These are phyloP conservation scores for Candida xiaguanensis DNA, from an alignment of 805 yeast species.

Conservation along the genomic window DNA sequence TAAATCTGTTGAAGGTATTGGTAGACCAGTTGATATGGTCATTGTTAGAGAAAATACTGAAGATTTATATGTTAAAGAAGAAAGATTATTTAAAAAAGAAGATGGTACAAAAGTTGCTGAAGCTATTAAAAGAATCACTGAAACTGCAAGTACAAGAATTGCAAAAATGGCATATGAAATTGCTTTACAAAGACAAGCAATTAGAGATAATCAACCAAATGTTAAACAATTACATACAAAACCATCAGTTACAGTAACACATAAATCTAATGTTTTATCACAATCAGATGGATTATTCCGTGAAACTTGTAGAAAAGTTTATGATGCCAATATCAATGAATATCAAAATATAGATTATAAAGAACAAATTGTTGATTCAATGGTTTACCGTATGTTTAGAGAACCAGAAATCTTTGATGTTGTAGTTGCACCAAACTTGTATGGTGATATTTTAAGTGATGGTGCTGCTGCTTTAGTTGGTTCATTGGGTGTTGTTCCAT, in stretches of 20 bases:
- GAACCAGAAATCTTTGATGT: conserved; percentile 97
- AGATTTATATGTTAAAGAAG: conserved; percentile 94
- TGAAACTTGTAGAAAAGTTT: conserved; percentile 69
- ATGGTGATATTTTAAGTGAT: conserved; percentile 94
- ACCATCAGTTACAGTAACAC: conserved; percentile 86
- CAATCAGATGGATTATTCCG: conserved; percentile 95
- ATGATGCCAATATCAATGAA: conserved; percentile 52
- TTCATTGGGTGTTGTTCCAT: conserved; percentile 95
- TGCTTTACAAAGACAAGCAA: conserved; percentile 83
- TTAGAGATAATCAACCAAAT: conserved; percentile 54
- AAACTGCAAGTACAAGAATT: conserved; percentile 78
- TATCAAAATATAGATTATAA: conserved; percentile 65
- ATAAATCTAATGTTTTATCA: conserved; percentile 92
- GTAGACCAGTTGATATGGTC: conserved; percentile 92
- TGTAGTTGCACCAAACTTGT: conserved; percentile 96
- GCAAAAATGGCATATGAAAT: conserved; percentile 90
- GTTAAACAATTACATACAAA: conserved; percentile 30
- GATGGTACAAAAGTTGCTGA: conserved; percentile 93
- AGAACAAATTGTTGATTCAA: conserved; percentile 98
- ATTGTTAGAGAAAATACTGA: conserved; percentile 99
- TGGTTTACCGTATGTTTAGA: conserved; percentile 98
- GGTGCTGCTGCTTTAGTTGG: conserved; percentile 99
- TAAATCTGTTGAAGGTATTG: conserved; percentile 81
- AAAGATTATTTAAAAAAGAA: conserved; percentile 62
- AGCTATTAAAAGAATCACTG: conserved; percentile 95